These are phyloP conservation scores for Quillaja saponaria DNA, from an alignment of 306 rosid species.

Conservation along the genomic window DNA sequence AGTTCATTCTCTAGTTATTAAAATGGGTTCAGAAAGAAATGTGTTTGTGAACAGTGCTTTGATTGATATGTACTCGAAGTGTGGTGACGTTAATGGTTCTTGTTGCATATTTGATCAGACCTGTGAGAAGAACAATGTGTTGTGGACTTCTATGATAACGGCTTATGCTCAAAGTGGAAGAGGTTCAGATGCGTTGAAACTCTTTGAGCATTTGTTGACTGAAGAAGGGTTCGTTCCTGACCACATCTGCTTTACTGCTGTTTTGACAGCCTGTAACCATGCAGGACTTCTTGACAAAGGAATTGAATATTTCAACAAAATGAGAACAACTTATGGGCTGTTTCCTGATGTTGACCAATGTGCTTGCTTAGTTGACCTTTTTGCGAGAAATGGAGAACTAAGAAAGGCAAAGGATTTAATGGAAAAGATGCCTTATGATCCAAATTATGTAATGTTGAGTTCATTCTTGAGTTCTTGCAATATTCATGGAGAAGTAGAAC, in stretches of 20 bases:
- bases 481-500: constrained; percentile 56
- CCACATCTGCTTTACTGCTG: constrained; percentile 54
- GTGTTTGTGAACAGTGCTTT: constrained; percentile 60
- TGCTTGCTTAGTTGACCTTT: constrained; percentile 71
- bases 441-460: constrained; percentile 62
- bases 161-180: constrained; percentile 65
- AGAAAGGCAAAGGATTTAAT: constrained; percentile 54
- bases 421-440: constrained; percentile 59
- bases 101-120: constrained; percentile 45
- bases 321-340: constrained; percentile 41
- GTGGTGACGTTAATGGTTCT: constrained; percentile 58
- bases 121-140: constrained; percentile 44
- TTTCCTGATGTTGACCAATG: constrained; percentile 57
- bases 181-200: constrained; percentile 56
- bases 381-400: constrained; percentile 61
- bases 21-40: constrained; percentile 60
- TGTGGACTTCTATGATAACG: constrained; percentile 66
- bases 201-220: constrained; percentile 49
- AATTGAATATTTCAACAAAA: constrained; percentile 49
- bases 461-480: constrained; percentile 56
- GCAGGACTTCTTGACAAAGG: constrained; percentile 61
- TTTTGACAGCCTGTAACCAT: constrained; percentile 66
- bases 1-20: constrained; percentile 55
- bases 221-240: constrained; percentile 49
- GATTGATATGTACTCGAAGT: constrained; percentile 70